These are phyloP conservation scores for Coemansia sp. DNA, from an alignment of 192 early-diverging fungal species.

Conservation along the genomic window DNA sequence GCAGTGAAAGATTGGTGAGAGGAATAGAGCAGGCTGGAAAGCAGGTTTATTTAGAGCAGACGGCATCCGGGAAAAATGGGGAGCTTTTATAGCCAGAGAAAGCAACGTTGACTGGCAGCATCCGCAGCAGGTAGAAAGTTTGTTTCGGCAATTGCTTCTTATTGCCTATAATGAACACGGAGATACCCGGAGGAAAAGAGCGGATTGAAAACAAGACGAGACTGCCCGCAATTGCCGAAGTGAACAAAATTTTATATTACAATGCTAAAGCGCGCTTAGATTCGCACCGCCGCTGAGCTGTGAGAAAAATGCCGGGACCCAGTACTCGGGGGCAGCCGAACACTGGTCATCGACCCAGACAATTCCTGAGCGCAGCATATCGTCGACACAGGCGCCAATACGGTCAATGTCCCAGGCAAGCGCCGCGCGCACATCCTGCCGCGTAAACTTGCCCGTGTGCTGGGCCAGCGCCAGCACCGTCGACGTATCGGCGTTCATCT, in stretches of 20 bases:
- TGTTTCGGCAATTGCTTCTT: too few species aligned
- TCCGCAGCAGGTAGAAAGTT: too few species aligned
- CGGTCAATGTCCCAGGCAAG: slow-evolving; percentile 38
- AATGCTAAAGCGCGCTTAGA: slow-evolving; percentile 4
- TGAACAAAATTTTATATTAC: too few species aligned
- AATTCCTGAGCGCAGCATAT: slow-evolving; percentile 40
- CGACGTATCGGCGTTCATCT: slow-evolving; percentile 80
- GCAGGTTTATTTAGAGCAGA: too few species aligned
- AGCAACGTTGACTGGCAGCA: too few species aligned
- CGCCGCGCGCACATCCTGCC: slow-evolving; percentile 19
- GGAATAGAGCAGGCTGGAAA: too few species aligned
- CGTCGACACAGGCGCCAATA: slow-evolving; percentile 34
- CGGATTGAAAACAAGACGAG: too few species aligned
- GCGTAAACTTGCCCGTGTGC: slow-evolving; percentile 35
- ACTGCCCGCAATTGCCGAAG: not conserved
- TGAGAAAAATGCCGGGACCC: slow-evolving; percentile 42
- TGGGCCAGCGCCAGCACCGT: slow-evolving; percentile 69
- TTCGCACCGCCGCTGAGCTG: slow-evolving; percentile 19
- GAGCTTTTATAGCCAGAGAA: too few species aligned
- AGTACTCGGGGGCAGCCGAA: slow-evolving; percentile 22
- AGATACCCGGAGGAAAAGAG: too few species aligned
- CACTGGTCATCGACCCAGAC: slow-evolving; percentile 40
- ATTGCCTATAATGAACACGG: not conserved
- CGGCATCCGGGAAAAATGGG: too few species aligned
- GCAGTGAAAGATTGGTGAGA: too few species aligned